Conservation (phyloP, 164 flowering plant species). For the Annona cherimola region DNA sequence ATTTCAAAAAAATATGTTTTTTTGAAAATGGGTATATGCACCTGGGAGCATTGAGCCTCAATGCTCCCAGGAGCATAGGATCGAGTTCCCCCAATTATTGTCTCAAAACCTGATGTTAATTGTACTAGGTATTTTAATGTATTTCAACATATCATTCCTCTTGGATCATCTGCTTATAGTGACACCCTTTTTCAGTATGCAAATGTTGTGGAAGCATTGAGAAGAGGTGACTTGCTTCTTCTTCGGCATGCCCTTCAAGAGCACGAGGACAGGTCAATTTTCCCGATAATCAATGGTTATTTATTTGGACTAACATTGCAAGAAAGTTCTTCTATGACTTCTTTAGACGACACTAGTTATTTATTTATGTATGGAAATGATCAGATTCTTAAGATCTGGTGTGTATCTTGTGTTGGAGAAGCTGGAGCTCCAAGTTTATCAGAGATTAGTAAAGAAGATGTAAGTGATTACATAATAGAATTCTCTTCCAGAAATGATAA, state of each 20-base stretch:
- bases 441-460: slow-evolving; percentile 92
- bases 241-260: slow-evolving; percentile 81
- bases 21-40: too few species aligned
- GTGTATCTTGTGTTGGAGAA: slow-evolving; percentile 96
- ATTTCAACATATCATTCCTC: not conserved
- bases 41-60: too few species aligned
- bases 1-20: too few species aligned
- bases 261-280: slow-evolving; percentile 71
- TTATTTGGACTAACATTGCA: not conserved
- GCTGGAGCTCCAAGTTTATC: slow-evolving; percentile 97
- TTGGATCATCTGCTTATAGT: not conserved
- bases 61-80: too few species aligned
- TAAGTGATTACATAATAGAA: slow-evolving; percentile 26
- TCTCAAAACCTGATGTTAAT: too few species aligned
- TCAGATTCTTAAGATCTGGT: slow-evolving; percentile 91
- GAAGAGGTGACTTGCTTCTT: slow-evolving; percentile 89
- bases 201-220: slow-evolving; percentile 64
- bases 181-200: slow-evolving; percentile 42
- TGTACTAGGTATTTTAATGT: too few species aligned
- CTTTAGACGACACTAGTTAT: not conserved
- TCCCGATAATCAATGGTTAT: not conserved
- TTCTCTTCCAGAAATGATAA: not conserved
- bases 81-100: too few species aligned
- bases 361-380: not conserved
- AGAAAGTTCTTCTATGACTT: not conserved